Base-by-base conservation (phyloP, 148 eudicot species). In the Vaccinium vitisidaea region DNA sequence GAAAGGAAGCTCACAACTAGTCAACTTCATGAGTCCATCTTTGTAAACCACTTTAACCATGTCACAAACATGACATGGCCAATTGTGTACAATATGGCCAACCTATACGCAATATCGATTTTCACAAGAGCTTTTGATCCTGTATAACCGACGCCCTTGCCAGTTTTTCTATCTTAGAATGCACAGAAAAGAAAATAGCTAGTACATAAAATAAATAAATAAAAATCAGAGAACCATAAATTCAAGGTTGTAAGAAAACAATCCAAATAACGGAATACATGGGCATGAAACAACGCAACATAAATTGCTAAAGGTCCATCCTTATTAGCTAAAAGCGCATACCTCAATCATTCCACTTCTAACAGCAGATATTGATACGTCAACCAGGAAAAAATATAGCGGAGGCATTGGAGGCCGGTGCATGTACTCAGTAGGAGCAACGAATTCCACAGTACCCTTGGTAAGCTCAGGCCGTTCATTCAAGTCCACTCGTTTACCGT, bases 361-460 rank as follows among this genome's bases (percentile, higher is more conserved):
- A 73, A 93, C 98, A 9, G 99, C 98, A 82, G 95, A 94, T 75
- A 91, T 85, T 54, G 99, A 95, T 70, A 95, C 99, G 84, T 97
- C 99, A n/a, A 97, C 95, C 88, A 97, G 94, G 88, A 97, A 97
- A 88, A 97, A 95, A 87, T 92, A 97, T 39, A 93, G 83, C 43
- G 99, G 98, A 4, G 99, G 99, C 99, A 97, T 95, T 27, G 99
- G 99, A 65, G 99, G 98, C 61, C 99, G 99, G 89, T 95, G 98
- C 99, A 97, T 97, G 84, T 97, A 97, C 82, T 97, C 99, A 49
- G 98, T 91, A 84, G 99, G 98, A 78, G 99, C 99, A 93, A 97
- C 91, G 86, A 90, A 97, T 80, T 97, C 99, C 81, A 95, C 95
- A 85, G 96, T 95, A 48, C 99, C 99, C 83, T 93, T 90, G 13